phyloP scores from a whole-genome alignment of 2,329 filamentous ascomycete species.

The Hypomyces rosellus region DNA sequence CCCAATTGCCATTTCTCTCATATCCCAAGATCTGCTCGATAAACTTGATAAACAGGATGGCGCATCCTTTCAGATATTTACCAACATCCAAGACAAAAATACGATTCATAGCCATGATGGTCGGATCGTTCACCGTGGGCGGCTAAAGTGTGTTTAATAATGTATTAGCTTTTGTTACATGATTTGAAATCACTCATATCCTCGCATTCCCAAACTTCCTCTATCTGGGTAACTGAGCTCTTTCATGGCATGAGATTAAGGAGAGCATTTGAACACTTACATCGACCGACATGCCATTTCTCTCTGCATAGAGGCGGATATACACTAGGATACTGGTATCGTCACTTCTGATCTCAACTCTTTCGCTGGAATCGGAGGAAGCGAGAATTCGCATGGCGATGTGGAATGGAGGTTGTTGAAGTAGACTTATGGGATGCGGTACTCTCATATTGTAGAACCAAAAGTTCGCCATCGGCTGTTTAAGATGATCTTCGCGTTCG shows the following conservation, averaged over 20 bases:
- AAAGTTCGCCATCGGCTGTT: too few species aligned
- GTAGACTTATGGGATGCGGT: too few species aligned
- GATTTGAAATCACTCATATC: not conserved
- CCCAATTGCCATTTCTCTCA: not conserved
- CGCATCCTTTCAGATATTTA: not conserved
- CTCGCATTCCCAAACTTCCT: too few species aligned
- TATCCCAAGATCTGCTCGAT: not conserved
- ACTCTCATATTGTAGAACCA: too few species aligned
- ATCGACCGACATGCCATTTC: not conserved
- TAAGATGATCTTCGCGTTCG: too few species aligned
- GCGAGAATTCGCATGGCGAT: not conserved
- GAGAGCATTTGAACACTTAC: not conserved
- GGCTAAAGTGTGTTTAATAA: not conserved
- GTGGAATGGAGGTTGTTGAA: not conserved
- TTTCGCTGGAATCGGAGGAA: not conserved
- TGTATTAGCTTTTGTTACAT: not conserved
- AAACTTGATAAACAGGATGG: not conserved
- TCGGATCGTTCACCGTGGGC: not conserved
- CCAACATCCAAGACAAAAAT: not conserved
- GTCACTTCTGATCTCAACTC: not conserved
- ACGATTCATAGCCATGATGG: not conserved
- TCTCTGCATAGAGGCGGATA: not conserved
- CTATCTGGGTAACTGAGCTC: not conserved
- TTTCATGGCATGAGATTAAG: not conserved
- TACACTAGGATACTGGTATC: not conserved